phyloP scores from a whole-genome alignment of 2,329 filamentous ascomycete species.

The Cercospora sesami region DNA sequence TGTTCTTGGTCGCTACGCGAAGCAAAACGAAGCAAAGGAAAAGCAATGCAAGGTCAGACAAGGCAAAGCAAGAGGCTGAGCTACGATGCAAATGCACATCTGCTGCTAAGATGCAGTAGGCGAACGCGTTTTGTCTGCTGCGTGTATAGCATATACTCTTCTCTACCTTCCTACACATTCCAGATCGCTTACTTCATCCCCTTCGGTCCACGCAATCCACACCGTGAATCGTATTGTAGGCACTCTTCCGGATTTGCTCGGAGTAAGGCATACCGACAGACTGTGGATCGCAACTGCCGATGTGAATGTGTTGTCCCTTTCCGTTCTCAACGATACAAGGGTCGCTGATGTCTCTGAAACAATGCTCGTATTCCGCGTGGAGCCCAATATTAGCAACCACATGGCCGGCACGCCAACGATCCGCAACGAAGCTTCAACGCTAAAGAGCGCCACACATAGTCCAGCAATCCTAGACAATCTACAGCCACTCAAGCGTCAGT shows the following conservation, averaged over 20 bases:
- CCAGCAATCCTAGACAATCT: not conserved
- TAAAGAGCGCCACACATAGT: not conserved
- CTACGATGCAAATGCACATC: not conserved
- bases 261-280: not conserved
- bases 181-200: not conserved
- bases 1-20: not conserved
- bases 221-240: not conserved
- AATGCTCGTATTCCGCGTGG: not conserved
- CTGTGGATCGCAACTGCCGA: not conserved
- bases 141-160: slow-evolving; percentile 11
- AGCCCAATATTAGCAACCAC: not conserved
- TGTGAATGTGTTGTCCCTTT: not conserved
- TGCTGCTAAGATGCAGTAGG: not conserved
- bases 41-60: not conserved
- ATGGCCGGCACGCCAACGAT: not conserved
- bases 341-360: not conserved
- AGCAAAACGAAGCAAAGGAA: not conserved
- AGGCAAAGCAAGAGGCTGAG: not conserved
- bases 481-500: not conserved
- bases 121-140: not conserved
- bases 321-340: not conserved
- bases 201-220: not conserved
- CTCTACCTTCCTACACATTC: not conserved
- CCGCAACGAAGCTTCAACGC: not conserved
- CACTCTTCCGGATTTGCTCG: not conserved